Evolutionary conservation across 2,329 filamentous ascomycete genomes (phyloP).

Genomic region (Colletotrichum sansevieriae): DNA sequence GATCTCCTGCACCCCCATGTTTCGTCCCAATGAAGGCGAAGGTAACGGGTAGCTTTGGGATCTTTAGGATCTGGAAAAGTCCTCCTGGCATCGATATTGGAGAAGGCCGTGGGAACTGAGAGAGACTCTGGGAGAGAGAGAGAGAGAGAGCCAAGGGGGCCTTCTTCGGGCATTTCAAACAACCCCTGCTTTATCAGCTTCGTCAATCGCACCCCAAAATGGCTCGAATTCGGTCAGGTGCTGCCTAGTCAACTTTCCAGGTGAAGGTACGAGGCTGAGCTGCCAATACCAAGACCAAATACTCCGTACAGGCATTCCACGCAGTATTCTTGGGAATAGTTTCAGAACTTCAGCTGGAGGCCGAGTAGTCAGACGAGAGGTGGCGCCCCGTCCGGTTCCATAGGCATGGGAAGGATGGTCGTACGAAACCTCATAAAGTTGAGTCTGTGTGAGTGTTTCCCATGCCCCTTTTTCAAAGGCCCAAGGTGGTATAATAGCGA

Average conservation of each 20-base stretch:
- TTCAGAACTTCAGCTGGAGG: conserved; percentile 13
- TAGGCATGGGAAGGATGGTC: not conserved
- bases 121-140: not conserved
- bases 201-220: not conserved
- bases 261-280: not conserved
- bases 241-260: not conserved
- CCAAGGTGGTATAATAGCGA: not conserved
- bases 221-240: not conserved
- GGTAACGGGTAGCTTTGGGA: too few relatives aligned
- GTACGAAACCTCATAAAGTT: conserved; percentile 16
- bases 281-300: conserved; percentile 17
- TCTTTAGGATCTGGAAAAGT: not conserved
- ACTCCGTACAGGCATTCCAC: not conserved
- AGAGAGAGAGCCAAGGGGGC: not conserved
- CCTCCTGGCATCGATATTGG: not conserved
- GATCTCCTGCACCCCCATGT: conserved; percentile 8
- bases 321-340: not conserved
- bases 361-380: not conserved
- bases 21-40: conserved; percentile 2
- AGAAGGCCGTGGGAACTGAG: not conserved
- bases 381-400: not conserved
- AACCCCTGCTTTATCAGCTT: conserved; percentile 7
- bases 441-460: conserved; percentile 24
- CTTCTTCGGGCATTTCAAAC: conserved; percentile 17
- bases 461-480: not conserved